phyloP scores from a whole-genome alignment of 192 early-diverging fungal genomes.

The Oehlia diaphana region DNA sequence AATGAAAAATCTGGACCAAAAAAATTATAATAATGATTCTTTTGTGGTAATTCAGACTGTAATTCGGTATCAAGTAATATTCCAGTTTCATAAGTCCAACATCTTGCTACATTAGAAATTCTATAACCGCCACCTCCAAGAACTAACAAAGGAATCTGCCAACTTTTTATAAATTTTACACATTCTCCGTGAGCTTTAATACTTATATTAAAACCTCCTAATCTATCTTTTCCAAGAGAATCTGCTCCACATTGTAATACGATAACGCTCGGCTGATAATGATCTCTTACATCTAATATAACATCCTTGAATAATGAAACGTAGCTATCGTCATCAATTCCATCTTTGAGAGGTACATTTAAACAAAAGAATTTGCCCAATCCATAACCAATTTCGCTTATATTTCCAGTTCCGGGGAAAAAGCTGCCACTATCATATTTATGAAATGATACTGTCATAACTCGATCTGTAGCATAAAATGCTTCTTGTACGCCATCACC shows the following conservation, averaged over 20 bases:
- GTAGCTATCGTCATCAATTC: constrained; percentile 86
- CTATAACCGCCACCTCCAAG: constrained; percentile 94
- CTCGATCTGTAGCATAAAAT: constrained; percentile 86
- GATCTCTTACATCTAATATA: constrained; percentile 67
- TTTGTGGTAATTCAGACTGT: constrained; percentile 69
- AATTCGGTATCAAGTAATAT: constrained; percentile 76
- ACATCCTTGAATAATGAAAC: constrained; percentile 73
- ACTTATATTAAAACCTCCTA: constrained; percentile 55
- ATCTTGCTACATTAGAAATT: constrained; percentile 84
- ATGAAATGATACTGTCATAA: constrained; percentile 97
- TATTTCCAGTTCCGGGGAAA: constrained; percentile 88
- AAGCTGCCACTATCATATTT: constrained; percentile 85
- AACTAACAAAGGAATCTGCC: constrained; percentile 75
- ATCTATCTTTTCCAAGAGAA: constrained; percentile 55
- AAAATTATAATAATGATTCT: constrained; percentile 73
- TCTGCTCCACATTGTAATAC: constrained; percentile 90
- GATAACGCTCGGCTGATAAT: constrained; percentile 79
- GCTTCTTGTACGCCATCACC: constrained; percentile 98
- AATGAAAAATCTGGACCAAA: constrained; percentile 88
- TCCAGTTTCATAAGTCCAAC: constrained; percentile 95
- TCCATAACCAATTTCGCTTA: constrained; percentile 76
- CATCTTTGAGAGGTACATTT: constrained; percentile 88
- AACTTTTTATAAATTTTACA: constrained; percentile 77
- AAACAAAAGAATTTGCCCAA: constrained; percentile 81
- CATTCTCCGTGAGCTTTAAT: constrained; percentile 76